Evolutionary conservation across 2,329 filamentous ascomycete species (phyloP).

Genomic region (Lizonia empirigonia): DNA sequence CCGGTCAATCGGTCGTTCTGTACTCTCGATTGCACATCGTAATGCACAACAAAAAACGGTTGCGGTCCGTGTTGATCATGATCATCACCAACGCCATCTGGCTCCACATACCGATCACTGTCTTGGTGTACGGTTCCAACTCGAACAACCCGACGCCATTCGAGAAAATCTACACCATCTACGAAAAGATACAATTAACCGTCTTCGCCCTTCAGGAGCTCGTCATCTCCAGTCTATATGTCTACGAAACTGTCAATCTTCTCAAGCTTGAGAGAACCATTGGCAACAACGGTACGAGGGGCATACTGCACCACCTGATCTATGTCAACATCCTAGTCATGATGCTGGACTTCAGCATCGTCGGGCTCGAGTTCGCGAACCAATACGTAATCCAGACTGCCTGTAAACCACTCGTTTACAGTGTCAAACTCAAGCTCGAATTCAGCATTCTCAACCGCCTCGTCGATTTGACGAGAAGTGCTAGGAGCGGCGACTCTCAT

Average conservation of each 20-base stretch:
- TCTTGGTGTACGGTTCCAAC: slow-evolving; percentile 59
- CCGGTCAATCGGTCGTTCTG: slow-evolving; percentile 64
- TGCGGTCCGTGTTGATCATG: slow-evolving; percentile 59
- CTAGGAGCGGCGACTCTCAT: slow-evolving; percentile 16
- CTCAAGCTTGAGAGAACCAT: slow-evolving; percentile 22
- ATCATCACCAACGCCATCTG: slow-evolving; percentile 61
- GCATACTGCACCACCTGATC: slow-evolving; percentile 27
- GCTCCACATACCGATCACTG: slow-evolving; percentile 59
- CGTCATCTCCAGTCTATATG: slow-evolving; percentile 52
- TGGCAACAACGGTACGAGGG: slow-evolving; percentile 20
- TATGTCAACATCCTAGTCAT: slow-evolving; percentile 32
- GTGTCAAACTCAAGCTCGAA: slow-evolving; percentile 58
- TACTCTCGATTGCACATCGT: slow-evolving; percentile 67
- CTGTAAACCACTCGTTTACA: slow-evolving; percentile 50
- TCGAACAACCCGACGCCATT: slow-evolving; percentile 39
- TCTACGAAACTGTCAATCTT: slow-evolving; percentile 53
- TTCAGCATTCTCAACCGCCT: slow-evolving; percentile 56
- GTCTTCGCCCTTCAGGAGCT: slow-evolving; percentile 48
- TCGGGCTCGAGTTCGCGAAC: slow-evolving; percentile 27
- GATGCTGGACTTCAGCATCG: slow-evolving; percentile 29
- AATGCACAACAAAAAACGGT: slow-evolving; percentile 53
- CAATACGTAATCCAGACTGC: slow-evolving; percentile 32
- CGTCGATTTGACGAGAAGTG: slow-evolving; percentile 20
- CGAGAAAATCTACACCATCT: slow-evolving; percentile 41
- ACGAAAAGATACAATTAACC: slow-evolving; percentile 51